Evolutionary conservation across 225 moss, liverwort and hornwort species (phyloP).

Genomic region (Bryoerythrophyllum caledonicum): DNA sequence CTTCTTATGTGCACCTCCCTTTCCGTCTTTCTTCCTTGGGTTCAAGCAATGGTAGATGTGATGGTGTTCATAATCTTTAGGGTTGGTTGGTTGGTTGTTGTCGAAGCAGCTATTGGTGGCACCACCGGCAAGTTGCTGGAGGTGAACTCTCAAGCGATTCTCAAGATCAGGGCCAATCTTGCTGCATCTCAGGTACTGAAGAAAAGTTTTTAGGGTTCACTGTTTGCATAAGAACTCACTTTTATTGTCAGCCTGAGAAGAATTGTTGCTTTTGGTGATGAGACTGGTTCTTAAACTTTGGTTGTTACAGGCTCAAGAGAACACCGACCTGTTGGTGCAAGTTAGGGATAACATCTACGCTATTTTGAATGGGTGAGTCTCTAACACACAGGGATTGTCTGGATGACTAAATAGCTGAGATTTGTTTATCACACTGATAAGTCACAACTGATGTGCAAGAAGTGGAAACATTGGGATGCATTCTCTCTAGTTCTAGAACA

Average conservation of each 20-base stretch:
- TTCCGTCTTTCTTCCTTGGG: too few species aligned
- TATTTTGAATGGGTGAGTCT: conserved; percentile 57
- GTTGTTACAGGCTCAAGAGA: conserved; percentile 74
- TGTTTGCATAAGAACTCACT: not conserved
- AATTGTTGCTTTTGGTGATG: not conserved
- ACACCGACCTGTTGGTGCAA: conserved; percentile 73
- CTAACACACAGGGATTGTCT: not conserved
- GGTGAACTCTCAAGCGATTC: conserved; percentile 79
- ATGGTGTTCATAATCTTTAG: conserved; percentile 22
- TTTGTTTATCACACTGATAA: not conserved
- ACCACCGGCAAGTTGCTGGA: conserved; percentile 87
- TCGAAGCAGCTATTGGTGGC: conserved; percentile 82
- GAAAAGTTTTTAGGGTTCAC: not conserved
- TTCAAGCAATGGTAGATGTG: not conserved
- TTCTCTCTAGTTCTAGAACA: not conserved
- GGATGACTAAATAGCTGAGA: not conserved
- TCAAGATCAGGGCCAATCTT: conserved; percentile 82
- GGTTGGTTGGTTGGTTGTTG: conserved; percentile 23
- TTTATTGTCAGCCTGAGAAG: not conserved
- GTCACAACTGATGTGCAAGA: not conserved
- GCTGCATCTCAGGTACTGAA: conserved; percentile 78
- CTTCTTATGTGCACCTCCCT: conserved; percentile 32
- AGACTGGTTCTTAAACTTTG: conserved; percentile 7
- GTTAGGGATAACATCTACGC: conserved; percentile 89
- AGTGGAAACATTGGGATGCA: not conserved